These are phyloP conservation scores for Cryptomeria japonica DNA, from an alignment of 75 land plant species.

Conservation along the genomic window DNA sequence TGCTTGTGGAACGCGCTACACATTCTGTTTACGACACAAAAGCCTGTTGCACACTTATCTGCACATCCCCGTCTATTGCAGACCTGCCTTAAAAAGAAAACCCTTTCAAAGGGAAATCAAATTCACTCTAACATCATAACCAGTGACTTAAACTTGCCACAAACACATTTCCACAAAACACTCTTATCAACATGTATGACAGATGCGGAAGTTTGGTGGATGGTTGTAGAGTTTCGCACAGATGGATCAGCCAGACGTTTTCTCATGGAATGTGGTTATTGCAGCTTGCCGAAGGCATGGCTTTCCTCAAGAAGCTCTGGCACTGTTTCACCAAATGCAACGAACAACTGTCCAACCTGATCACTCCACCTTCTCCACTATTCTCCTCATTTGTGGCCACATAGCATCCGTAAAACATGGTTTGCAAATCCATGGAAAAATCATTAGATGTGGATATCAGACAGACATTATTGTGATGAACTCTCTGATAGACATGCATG, in stretches of 20 bases:
- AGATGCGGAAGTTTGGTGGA: not conserved
- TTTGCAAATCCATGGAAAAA: slow-evolving; percentile 33
- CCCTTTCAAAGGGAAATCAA: not conserved
- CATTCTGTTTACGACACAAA: too few species aligned
- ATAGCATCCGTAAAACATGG: slow-evolving; percentile 8
- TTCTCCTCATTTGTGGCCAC: slow-evolving; percentile 33
- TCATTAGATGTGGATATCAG: slow-evolving; percentile 40
- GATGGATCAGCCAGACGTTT: not conserved
- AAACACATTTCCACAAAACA: not conserved
- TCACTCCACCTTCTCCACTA: slow-evolving; percentile 29
- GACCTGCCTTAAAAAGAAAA: not conserved
- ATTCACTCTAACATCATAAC: not conserved
- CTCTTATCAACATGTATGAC: not conserved
- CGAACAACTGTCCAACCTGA: not conserved
- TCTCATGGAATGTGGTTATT: slow-evolving; percentile 25
- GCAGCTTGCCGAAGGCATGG: not conserved
- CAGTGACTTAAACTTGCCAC: not conserved
- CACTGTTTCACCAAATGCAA: slow-evolving; percentile 20
- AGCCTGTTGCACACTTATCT: not conserved
- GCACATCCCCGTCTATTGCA: not conserved
- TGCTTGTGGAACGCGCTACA: too few species aligned
- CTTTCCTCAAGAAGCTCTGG: not conserved
- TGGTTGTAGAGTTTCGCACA: not conserved
- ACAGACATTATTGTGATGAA: slow-evolving; percentile 50
- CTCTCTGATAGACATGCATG: slow-evolving; percentile 58